Evolutionary conservation across 495 filamentous ascomycete species (phyloP).

Genomic region (Podospora didyma): DNA sequence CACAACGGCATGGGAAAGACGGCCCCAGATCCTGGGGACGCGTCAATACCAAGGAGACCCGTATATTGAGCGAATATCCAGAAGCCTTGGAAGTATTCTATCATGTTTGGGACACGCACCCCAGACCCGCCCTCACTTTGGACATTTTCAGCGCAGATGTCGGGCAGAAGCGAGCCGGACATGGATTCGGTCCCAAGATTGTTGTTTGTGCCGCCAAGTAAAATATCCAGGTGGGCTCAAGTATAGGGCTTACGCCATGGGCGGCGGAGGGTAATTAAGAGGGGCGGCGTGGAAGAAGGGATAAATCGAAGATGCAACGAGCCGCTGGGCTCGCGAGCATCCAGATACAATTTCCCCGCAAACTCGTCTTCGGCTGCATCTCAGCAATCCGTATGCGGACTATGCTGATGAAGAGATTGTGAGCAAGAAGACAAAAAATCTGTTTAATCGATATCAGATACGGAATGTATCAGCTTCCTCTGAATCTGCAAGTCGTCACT

Average conservation of each 20-base stretch:
- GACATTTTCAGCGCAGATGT: neutral
- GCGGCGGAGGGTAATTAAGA: constrained; percentile 17
- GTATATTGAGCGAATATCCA: constrained; percentile 18
- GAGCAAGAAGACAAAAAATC: neutral
- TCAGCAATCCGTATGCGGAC: neutral
- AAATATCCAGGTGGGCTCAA: constrained; percentile 18
- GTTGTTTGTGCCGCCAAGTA: neutral
- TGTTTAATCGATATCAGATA: no score
- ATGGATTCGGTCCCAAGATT: neutral
- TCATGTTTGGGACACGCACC: constrained; percentile 1
- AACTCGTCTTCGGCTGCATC: constrained; percentile 1
- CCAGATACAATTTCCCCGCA: constrained; percentile 12
- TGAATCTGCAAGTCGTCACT: no score
- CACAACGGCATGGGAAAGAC: neutral
- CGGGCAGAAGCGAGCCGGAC: constrained; percentile 5
- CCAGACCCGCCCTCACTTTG: constrained; percentile 11
- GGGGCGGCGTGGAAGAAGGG: constrained; percentile 26
- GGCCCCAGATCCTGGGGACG: constrained; percentile 9
- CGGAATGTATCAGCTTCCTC: no score
- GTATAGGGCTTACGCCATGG: constrained; percentile 28
- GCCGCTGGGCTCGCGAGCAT: neutral
- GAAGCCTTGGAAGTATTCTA: neutral
- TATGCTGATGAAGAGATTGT: neutral
- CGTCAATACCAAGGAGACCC: neutral
- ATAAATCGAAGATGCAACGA: constrained; percentile 23